A percentile compares a stretch with the other conserved stretches of the same genome.
Conservation (phyloP, 2,329 filamentous ascomycete genomes). For the Fusarium denticulatum region DNA sequence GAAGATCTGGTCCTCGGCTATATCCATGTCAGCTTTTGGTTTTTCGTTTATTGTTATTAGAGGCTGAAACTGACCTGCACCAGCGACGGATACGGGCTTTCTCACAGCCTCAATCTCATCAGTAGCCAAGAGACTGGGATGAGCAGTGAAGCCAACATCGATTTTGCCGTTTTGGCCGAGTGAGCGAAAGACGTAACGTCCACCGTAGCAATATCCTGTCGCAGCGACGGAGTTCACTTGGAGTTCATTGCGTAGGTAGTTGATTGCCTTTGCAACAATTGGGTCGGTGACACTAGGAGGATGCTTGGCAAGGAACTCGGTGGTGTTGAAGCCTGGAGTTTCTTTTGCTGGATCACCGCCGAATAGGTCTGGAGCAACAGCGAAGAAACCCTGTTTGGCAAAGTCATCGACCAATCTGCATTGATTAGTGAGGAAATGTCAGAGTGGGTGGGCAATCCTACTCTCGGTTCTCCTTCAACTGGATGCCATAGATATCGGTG, state of each 20-base stretch:
- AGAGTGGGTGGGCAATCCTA: not conserved
- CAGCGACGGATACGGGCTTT: slow-evolving; percentile 21
- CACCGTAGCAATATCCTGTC: slow-evolving; percentile 71
- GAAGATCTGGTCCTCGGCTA: slow-evolving; percentile 20
- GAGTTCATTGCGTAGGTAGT: slow-evolving; percentile 41
- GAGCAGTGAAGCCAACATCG: slow-evolving; percentile 68
- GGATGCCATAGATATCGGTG: slow-evolving; percentile 27
- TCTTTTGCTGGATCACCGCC: slow-evolving; percentile 1
- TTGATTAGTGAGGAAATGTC: not conserved
- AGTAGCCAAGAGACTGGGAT: slow-evolving; percentile 66
- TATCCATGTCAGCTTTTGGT: not conserved
- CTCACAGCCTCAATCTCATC: slow-evolving; percentile 58
- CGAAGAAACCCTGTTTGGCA: slow-evolving; percentile 22
- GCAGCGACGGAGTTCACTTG: slow-evolving; percentile 60
- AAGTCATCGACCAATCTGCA: slow-evolving; percentile 22
- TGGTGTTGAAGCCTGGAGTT: not conserved
- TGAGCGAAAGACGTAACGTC: slow-evolving; percentile 63
- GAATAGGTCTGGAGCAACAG: slow-evolving; percentile 18
- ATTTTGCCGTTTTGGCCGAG: slow-evolving; percentile 58
- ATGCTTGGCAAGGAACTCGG: slow-evolving; percentile 20
- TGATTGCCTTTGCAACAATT: slow-evolving; percentile 18
- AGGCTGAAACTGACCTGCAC: slow-evolving; percentile 11
- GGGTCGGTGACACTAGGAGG: slow-evolving; percentile 17
- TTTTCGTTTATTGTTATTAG: rapidly evolving
- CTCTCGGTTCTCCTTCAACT: slow-evolving; percentile 14